phyloP scores from a whole-genome alignment of 495 filamentous ascomycete species.

The Neurospora tetrasperma region DNA sequence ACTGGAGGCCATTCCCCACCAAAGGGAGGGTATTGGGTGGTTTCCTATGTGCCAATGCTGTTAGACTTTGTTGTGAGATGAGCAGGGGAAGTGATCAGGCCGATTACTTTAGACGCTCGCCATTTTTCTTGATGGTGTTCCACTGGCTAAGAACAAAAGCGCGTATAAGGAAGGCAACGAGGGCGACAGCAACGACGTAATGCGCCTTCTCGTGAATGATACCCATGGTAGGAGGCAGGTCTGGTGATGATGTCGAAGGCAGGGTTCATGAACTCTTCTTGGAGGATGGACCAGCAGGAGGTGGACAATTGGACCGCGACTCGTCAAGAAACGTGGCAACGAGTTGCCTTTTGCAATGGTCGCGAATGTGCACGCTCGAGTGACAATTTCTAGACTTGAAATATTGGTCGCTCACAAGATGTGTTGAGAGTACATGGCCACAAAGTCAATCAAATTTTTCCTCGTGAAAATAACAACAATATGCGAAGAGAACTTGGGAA shows the following conservation, averaged over 20 bases:
- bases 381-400: not conserved
- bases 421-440: not conserved
- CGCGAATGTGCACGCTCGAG: not conserved
- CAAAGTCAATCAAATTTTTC: not conserved
- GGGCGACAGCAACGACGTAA: conserved; percentile 7
- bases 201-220: conserved; percentile 10
- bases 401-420: not conserved
- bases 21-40: conserved; percentile 48
- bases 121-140: conserved; percentile 17
- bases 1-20: conserved; percentile 47
- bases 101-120: conserved; percentile 16
- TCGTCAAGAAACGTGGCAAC: not conserved
- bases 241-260: not conserved
- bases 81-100: not conserved
- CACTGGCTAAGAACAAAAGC: conserved; percentile 3
- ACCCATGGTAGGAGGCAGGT: conserved; percentile 6
- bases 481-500: not conserved
- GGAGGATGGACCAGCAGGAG: not conserved
- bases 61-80: not conserved
- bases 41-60: conserved; percentile 15
- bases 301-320: not conserved
- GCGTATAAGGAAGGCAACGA: conserved; percentile 14
- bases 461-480: not conserved
- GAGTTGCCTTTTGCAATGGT: not conserved
- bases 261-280: not conserved